Evolutionary conservation across 805 yeast genomes (phyloP).

Genomic region (Zygosaccharomyces kombuchaensis): DNA sequence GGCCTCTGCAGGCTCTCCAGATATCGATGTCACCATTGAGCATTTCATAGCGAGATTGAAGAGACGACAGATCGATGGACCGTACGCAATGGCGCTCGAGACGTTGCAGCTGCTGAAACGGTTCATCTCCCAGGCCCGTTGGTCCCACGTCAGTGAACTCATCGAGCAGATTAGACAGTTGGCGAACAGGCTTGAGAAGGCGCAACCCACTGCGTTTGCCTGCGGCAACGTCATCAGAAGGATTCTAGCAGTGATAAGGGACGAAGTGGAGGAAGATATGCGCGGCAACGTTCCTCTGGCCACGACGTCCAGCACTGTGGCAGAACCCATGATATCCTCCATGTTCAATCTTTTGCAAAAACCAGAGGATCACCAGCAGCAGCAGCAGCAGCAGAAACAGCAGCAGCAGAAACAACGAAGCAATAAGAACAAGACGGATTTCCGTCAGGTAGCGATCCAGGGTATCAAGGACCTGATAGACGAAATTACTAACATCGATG

Average conservation of each 20-base stretch:
- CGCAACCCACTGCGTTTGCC: constrained; percentile 85
- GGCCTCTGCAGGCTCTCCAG: constrained; percentile 21
- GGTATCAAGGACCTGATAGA: constrained; percentile 90
- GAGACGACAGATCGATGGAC: constrained; percentile 79
- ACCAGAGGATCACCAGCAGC: constrained; percentile 27
- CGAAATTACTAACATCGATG: constrained; percentile 84
- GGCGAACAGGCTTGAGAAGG: constrained; percentile 64
- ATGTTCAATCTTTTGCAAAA: constrained; percentile 84
- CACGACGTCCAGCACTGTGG: constrained; percentile 16
- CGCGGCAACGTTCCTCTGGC: constrained; percentile 23
- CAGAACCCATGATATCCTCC: constrained; percentile 62
- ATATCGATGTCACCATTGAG: constrained; percentile 40
- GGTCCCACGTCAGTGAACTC: constrained; percentile 74
- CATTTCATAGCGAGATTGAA: constrained; percentile 56
- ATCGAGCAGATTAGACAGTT: constrained; percentile 66
- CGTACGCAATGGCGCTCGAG: constrained; percentile 76
- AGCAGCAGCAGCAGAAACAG: constrained; percentile 17
- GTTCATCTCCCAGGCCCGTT: constrained; percentile 82
- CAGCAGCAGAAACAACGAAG: constrained; percentile 22
- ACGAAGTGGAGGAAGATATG: constrained; percentile 62
- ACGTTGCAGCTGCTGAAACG: constrained; percentile 84
- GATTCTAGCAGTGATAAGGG: constrained; percentile 80
- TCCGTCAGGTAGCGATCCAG: constrained; percentile 81
- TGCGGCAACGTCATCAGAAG: constrained; percentile 90
- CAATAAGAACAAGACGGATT: constrained; percentile 44